Conservation (phyloP, 1,139 yeast genomes). For the Geotrichum australiense region DNA sequence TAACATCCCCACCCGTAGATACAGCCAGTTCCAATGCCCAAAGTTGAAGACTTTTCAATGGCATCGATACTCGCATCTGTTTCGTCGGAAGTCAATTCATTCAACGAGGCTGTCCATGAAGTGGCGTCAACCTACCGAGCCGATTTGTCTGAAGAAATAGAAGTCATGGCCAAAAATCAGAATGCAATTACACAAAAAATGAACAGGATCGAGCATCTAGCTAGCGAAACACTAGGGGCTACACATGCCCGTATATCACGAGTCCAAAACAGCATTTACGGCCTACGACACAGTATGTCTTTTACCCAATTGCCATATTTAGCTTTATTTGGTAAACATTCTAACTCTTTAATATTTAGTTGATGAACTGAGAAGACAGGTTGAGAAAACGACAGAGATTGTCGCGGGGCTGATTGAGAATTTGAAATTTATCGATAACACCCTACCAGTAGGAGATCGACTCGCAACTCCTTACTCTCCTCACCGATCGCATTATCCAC, state of each 20-base stretch:
- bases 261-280: conserved; percentile 16
- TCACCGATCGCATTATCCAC: conserved; percentile 30
- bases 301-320: not conserved
- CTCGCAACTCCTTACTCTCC: conserved; percentile 23
- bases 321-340: not conserved
- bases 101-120: conserved; percentile 17
- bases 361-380: conserved; percentile 18
- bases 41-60: conserved; percentile 21
- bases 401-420: conserved; percentile 19
- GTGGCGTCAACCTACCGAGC: conserved; percentile 18
- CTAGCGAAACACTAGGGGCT: conserved; percentile 19
- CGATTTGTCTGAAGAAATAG: conserved; percentile 21
- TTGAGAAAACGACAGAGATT: conserved; percentile 20
- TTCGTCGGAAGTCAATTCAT: conserved; percentile 16
- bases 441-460: conserved; percentile 26
- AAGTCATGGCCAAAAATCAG: conserved; percentile 19
- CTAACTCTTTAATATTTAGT: conserved; percentile 2
- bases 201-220: conserved; percentile 21
- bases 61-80: conserved; percentile 10
- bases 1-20: conserved; percentile 9
- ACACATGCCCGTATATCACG: conserved; percentile 18
- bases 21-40: conserved; percentile 18
- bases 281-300: conserved; percentile 17
- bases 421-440: conserved; percentile 24
- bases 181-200: conserved; percentile 20